Base-by-base conservation (phyloP, 495 filamentous ascomycete species). In the Lasiosphaeris hirsuta region DNA sequence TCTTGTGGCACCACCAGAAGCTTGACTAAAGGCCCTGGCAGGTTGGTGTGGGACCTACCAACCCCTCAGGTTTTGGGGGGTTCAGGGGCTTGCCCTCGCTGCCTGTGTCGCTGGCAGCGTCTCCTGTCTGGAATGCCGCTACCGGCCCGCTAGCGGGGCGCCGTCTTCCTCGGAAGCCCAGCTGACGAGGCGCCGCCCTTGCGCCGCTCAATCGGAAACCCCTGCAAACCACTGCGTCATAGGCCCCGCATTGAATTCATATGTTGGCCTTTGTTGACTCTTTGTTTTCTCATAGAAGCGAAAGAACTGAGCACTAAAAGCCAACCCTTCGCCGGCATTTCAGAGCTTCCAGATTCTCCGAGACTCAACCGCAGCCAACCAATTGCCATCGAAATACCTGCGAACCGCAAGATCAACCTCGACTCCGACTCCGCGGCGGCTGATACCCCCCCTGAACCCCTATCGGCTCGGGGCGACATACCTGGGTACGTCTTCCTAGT, bases 401-500 rank as follows among this genome's bases (percentile, higher is more conserved):
- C 53, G 15, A 35, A 56, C 45, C 67, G 68, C 48, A 72, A 64
- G 48, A 44, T 47, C 48, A 71, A 62, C 51, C n/a, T 57, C 1
- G 35, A 51, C 19, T n/a, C 52, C 23, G 14, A 45, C 35, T 63
- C 66, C 58, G 60, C 69, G 15, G 58, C 69, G 47, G 61, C 69
- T 14, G 72, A 72, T 54, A 80, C 72, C 11, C 72, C 70, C 7
- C 63, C 69, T 8, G 65, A 66, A 23, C 75, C 77, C 9, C 64
- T 81, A 39, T 77, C 78, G 33, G 78, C 75, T 34, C 68, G 79
- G 51, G 79, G 78, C 30, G 79, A 82, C 66, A 56, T 77, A 48
- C 71, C 63, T 50, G 78, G 79, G 78, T 81, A 73, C 42, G 75
- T 72, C 35, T 39, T 34, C 51, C 30, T 18, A 59, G 30, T 35